These are phyloP conservation scores for Chaetomium strumarium DNA, from an alignment of 2,329 filamentous ascomycete genomes.

Conservation along the genomic window DNA sequence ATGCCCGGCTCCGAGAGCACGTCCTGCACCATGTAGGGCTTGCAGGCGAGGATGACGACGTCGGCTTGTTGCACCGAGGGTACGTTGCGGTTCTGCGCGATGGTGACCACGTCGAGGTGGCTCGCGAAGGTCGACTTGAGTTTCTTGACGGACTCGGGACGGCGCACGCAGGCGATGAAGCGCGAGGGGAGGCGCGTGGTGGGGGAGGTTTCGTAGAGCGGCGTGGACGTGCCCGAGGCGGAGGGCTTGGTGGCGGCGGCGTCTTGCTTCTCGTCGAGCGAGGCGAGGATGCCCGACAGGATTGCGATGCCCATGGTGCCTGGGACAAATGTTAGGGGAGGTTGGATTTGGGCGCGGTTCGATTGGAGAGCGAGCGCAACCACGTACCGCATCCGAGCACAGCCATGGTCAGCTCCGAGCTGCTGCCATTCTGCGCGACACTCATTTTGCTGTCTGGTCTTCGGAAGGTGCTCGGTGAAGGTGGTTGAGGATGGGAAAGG, in stretches of 20 bases:
- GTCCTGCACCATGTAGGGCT: constrained; percentile 66
- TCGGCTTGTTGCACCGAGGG: constrained; percentile 61
- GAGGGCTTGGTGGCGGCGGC: constrained; percentile 41
- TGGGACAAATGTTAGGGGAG: constrained; percentile 36
- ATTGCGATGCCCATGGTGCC: constrained; percentile 84
- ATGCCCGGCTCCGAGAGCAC: constrained; percentile 65
- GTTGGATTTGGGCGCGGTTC: neutral
- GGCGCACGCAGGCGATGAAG: constrained; percentile 77
- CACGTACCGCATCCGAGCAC: constrained; percentile 74
- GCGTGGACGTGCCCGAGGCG: constrained; percentile 40
- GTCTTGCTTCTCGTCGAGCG: constrained; percentile 38
- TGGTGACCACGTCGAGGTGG: constrained; percentile 56
- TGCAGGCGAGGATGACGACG: constrained; percentile 72
- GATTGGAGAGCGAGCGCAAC: neutral
- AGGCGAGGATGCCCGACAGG: constrained; percentile 70
- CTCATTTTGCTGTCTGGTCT: constrained; percentile 13
- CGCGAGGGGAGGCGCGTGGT: constrained; percentile 54
- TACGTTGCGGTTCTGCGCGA: constrained; percentile 68
- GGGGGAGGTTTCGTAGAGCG: constrained; percentile 44
- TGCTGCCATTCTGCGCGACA: constrained; percentile 29
- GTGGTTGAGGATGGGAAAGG: neutral
- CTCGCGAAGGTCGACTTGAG: constrained; percentile 60
- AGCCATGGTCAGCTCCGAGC: constrained; percentile 61
- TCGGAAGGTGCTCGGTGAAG: constrained; percentile 3
- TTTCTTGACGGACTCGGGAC: constrained; percentile 61